Evolutionary conservation across 106 monocot species (phyloP).

Genomic region (Dendrobium nobile): DNA sequence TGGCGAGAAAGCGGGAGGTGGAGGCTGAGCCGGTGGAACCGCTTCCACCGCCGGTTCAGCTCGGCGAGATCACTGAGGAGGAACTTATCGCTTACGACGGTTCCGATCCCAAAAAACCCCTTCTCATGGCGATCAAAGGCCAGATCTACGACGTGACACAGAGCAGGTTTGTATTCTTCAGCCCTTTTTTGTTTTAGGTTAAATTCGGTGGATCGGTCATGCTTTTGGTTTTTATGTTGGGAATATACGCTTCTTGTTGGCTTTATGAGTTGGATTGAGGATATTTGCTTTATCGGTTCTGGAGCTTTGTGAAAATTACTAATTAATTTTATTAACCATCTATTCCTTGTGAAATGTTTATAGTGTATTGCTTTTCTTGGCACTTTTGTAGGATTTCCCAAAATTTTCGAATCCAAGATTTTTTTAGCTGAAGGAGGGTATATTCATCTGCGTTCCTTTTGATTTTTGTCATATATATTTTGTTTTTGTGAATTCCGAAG

Average conservation of each 20-base stretch:
- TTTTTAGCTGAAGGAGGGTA: background rate
- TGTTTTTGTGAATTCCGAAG: background rate
- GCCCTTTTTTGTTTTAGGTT: background rate
- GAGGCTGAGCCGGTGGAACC: conserved; percentile 40
- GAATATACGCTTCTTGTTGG: background rate
- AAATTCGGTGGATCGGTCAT: background rate
- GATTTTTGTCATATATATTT: background rate
- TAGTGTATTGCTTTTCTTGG: background rate
- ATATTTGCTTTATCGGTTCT: background rate
- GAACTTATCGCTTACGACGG: conserved; percentile 64
- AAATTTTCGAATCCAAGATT: background rate
- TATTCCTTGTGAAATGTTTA: background rate
- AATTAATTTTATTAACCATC: background rate
- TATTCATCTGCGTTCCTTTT: background rate
- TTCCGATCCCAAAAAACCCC: conserved; percentile 50
- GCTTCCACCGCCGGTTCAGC: conserved; percentile 63
- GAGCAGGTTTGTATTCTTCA: conserved; percentile 39
- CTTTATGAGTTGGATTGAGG: background rate
- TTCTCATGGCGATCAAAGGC: conserved; percentile 75
- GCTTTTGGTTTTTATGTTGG: background rate
- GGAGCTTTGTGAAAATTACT: background rate
- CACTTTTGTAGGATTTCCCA: background rate
- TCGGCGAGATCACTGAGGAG: conserved; percentile 67
- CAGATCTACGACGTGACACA: conserved; percentile 77
- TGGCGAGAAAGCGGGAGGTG: conserved; percentile 12